phyloP scores from a whole-genome alignment of 306 rosid species.

The Corylus americana region DNA sequence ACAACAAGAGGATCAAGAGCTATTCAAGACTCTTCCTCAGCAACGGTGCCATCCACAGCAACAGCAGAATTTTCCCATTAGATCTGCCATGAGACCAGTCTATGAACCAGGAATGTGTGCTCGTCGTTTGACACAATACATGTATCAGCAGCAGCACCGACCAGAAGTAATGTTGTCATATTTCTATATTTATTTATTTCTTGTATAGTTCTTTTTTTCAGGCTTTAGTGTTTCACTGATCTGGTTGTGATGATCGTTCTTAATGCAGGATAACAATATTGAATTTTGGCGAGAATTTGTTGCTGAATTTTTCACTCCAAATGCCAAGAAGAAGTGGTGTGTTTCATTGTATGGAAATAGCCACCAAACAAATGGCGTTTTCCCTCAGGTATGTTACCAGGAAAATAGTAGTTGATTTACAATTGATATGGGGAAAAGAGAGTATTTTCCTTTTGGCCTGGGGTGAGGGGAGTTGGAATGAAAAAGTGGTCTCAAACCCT shows the following conservation, averaged over 20 bases:
- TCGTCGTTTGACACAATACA: conserved; percentile 83
- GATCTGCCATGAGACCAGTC: conserved; percentile 71
- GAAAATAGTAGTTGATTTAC: background rate
- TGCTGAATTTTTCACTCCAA: conserved; percentile 82
- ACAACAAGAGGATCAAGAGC: conserved; percentile 79
- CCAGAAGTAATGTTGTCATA: conserved; percentile 63
- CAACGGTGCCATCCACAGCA: conserved; percentile 77
- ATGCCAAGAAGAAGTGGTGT: conserved; percentile 88
- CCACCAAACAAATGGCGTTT: conserved; percentile 87
- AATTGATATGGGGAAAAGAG: background rate
- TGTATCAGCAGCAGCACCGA: conserved; percentile 91
- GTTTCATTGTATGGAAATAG: conserved; percentile 89
- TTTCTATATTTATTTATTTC: background rate
- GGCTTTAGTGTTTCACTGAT: background rate
- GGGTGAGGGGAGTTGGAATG: too few relatives aligned
- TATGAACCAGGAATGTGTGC: conserved; percentile 99
- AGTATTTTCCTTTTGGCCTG: too few relatives aligned
- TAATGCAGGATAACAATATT: conserved; percentile 46
- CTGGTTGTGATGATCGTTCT: conserved; percentile 10
- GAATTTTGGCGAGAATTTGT: conserved; percentile 88
- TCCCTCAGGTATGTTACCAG: conserved; percentile 69
- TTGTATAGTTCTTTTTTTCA: conserved; percentile 4
- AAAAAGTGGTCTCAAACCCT: too few relatives aligned
- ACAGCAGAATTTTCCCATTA: conserved; percentile 67
- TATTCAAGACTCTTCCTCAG: conserved; percentile 79